Percentiles rank a stretch among this genome's conserved stretches.
phyloP scores from a whole-genome alignment of 768 basidiomycete species.

The Tylopilus cervinicoccineus region DNA sequence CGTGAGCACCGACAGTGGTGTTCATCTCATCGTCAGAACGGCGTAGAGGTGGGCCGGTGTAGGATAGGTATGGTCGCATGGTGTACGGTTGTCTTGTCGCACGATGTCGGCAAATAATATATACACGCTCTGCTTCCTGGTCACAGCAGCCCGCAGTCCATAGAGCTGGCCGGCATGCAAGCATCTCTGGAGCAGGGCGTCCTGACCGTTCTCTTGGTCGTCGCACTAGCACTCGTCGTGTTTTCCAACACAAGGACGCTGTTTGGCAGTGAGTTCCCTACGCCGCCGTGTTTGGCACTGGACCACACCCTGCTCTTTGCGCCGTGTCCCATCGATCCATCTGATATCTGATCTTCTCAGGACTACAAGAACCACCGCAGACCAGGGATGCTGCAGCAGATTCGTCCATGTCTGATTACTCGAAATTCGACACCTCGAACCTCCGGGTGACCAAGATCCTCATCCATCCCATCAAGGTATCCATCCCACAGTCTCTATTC shows the following conservation, averaged over 20 bases:
- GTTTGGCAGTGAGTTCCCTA: conserved; percentile 21
- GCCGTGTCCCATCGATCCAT: conserved; percentile 1
- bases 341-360: conserved; percentile 16
- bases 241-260: conserved; percentile 1
- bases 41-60: conserved; percentile 35
- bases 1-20: conserved; percentile 89
- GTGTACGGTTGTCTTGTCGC: not conserved
- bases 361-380: not conserved
- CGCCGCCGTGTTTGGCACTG: conserved; percentile 1
- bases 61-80: not conserved
- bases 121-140: not conserved
- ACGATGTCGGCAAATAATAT: not conserved
- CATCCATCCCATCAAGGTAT: conserved; percentile 65
- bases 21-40: conserved; percentile 89
- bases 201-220: conserved; percentile 4
- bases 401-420: conserved; percentile 5
- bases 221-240: conserved; percentile 11
- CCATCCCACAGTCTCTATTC: not conserved
- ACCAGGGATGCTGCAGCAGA: not conserved
- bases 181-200: conserved; percentile 2
- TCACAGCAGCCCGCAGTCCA: not conserved
- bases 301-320: not conserved
- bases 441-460: conserved; percentile 52
- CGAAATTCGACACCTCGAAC: conserved; percentile 29
- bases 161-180: no score